These are phyloP conservation scores for Metschnikowia lunata DNA, from an alignment of 805 yeast genomes.

Conservation along the genomic window DNA sequence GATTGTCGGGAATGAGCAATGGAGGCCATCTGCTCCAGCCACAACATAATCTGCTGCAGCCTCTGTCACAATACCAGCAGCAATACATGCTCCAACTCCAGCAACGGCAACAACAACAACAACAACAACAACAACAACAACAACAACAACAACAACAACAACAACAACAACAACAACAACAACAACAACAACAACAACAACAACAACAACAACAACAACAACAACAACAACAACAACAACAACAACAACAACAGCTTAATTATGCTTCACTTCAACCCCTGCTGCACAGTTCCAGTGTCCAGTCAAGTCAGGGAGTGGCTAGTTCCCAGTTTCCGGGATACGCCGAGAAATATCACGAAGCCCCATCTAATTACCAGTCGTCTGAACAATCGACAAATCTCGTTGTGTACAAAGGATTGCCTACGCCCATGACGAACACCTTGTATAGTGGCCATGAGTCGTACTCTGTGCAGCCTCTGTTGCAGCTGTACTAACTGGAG, in stretches of 20 bases:
- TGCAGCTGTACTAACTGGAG: constrained; percentile 10
- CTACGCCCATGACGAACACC: constrained; percentile 3
- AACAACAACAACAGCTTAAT: background rate
- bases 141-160: background rate
- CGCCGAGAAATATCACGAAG: constrained; percentile 7
- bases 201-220: constrained; percentile 1
- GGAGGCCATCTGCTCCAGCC: too few relatives aligned
- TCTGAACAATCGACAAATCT: constrained; percentile 2
- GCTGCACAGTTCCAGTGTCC: background rate
- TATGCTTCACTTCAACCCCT: background rate
- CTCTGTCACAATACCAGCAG: background rate
- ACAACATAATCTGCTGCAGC: background rate
- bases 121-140: background rate
- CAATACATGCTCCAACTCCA: background rate
- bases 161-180: constrained; percentile 1
- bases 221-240: background rate
- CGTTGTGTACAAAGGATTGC: constrained; percentile 5
- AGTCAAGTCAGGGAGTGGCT: background rate
- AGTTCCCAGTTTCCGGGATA: constrained; percentile 3
- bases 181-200: background rate
- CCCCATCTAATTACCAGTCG: constrained; percentile 1
- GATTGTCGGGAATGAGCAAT: too few relatives aligned
- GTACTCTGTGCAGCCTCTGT: constrained; percentile 9
- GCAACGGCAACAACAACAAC: background rate
- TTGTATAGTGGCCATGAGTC: constrained; percentile 5